phyloP scores from a whole-genome alignment of 441 rosid species.

The Gossypium lobatum region DNA sequence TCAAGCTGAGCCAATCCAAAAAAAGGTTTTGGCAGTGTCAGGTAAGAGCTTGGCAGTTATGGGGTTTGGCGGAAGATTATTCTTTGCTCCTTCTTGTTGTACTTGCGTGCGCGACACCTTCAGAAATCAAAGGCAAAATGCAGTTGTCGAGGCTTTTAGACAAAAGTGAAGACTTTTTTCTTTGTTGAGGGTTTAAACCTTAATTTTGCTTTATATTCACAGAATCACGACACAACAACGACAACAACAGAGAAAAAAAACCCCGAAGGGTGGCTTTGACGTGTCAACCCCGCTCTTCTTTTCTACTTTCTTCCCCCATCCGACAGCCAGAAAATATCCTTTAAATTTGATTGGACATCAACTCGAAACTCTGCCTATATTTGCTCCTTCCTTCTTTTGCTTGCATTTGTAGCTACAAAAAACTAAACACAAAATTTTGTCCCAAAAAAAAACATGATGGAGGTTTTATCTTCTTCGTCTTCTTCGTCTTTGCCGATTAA shows the following conservation, averaged over 20 bases:
- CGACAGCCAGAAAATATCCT: not conserved
- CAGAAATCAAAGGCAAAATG: not conserved
- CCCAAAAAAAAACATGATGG: constrained; percentile 28
- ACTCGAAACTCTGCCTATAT: not conserved
- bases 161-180: not conserved
- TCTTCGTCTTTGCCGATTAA: constrained; percentile 53
- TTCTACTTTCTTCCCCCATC: not conserved
- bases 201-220: not conserved
- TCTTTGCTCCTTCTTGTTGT: constrained; percentile 4
- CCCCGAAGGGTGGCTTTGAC: not conserved
- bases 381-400: not conserved
- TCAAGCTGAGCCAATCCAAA: not conserved
- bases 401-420: not conserved
- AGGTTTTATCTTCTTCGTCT: constrained; percentile 51
- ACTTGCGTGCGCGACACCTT: constrained; percentile 36
- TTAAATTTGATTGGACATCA: constrained; percentile 6
- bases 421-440: not conserved
- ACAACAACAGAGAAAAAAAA: no score
- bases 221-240: not conserved
- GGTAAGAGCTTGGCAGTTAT: not conserved
- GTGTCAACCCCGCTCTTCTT: not conserved
- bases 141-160: not conserved
- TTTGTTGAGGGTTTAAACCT: not conserved
- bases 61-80: not conserved
- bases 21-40: not conserved